Percentiles rank a stretch among this genome's conserved stretches.
Evolutionary conservation across 106 monocot species (phyloP).

Genomic region (Platanthera zijinensis): DNA sequence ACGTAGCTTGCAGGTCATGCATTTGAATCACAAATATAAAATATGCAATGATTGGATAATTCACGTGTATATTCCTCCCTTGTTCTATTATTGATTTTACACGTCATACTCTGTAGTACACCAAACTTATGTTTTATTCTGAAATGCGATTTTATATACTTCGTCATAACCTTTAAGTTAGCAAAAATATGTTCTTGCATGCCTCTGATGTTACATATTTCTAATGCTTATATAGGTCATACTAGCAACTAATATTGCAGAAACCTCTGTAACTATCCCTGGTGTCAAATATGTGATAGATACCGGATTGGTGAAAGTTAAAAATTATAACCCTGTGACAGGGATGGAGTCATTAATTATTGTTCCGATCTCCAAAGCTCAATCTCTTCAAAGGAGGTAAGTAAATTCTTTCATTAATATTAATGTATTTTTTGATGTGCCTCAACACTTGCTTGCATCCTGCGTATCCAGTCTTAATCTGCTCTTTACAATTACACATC

Average conservation of each 20-base stretch:
- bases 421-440: background rate
- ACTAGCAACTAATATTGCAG: conserved; percentile 97
- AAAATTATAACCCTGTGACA: conserved; percentile 74
- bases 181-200: background rate
- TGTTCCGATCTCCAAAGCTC: conserved; percentile 88
- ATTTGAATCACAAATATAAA: background rate
- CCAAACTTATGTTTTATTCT: background rate
- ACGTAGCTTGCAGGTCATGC: background rate
- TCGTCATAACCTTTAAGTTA: background rate
- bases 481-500: background rate
- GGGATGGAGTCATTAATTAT: conserved; percentile 87
- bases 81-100: too few relatives aligned
- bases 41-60: background rate
- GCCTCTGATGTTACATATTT: background rate
- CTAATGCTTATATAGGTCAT: conserved; percentile 40
- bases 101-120: too few relatives aligned
- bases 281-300: conserved; percentile 97
- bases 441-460: background rate
- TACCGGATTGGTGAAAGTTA: conserved; percentile 89
- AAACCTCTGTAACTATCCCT: conserved; percentile 96
- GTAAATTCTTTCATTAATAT: background rate
- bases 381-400: conserved; percentile 96
- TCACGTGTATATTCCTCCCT: background rate
- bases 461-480: background rate
- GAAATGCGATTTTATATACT: background rate